These are phyloP conservation scores for Polygonum maritimum DNA, from an alignment of 148 eudicot genomes.

Conservation along the genomic window DNA sequence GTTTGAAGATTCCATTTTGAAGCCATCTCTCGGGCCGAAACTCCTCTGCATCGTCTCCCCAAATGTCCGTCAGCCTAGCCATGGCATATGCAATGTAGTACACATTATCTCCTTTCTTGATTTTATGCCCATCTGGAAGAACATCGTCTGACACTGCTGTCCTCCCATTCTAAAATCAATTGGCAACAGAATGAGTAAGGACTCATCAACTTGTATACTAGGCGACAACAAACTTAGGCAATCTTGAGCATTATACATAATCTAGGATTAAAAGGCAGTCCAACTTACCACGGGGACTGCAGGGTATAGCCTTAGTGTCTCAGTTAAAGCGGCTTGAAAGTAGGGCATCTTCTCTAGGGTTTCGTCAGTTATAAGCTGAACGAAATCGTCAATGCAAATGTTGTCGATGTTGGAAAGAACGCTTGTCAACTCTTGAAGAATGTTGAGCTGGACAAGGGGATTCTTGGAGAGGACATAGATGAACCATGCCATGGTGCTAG, in stretches of 20 bases:
- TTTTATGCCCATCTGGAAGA: slow-evolving; percentile 58
- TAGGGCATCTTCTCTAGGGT: slow-evolving; percentile 34
- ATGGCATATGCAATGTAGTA: slow-evolving; percentile 58
- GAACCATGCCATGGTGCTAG: slow-evolving; percentile 53
- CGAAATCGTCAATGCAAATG: neutral
- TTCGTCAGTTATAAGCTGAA: slow-evolving; percentile 19
- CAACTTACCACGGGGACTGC: slow-evolving; percentile 28
- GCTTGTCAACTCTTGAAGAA: slow-evolving; percentile 30
- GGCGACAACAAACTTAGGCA: neutral
- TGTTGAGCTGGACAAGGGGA: slow-evolving; percentile 37
- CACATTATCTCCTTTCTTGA: slow-evolving; percentile 54
- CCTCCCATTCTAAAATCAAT: slow-evolving; percentile 42
- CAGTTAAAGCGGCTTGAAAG: slow-evolving; percentile 32
- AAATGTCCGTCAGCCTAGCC: slow-evolving; percentile 63
- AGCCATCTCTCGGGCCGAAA: slow-evolving; percentile 88
- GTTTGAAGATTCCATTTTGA: slow-evolving; percentile 53
- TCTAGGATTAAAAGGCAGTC: neutral
- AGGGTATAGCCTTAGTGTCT: slow-evolving; percentile 37
- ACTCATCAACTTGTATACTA: too few relatives aligned
- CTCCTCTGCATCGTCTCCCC: slow-evolving; percentile 81
- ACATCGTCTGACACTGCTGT: slow-evolving; percentile 42
- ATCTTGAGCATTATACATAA: too few relatives aligned
- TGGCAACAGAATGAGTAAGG: too few relatives aligned
- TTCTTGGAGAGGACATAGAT: slow-evolving; percentile 48
- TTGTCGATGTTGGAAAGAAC: neutral